A percentile compares a stretch with the other conserved stretches of the same genome.
phyloP scores from a whole-genome alignment of 2,329 filamentous ascomycete genomes.

The Phaeoacremonium minimum region DNA sequence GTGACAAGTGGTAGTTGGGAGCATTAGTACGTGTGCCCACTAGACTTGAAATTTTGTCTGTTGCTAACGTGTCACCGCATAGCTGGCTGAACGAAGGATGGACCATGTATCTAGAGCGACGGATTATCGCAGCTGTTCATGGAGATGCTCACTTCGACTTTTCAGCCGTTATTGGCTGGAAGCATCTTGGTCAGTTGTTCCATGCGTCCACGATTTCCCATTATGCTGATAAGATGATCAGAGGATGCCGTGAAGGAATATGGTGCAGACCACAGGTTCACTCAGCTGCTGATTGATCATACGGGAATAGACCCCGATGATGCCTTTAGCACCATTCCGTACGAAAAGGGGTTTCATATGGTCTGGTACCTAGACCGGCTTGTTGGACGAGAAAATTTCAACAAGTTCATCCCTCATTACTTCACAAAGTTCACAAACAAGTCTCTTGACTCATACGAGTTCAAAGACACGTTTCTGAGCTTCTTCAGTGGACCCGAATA shows the following conservation, averaged over 20 bases:
- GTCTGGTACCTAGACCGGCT: slow-evolving; percentile 86
- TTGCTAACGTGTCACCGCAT: slow-evolving; percentile 6
- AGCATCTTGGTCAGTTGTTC: slow-evolving; percentile 57
- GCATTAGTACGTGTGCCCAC: slow-evolving; percentile 56
- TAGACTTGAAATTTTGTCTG: not conserved
- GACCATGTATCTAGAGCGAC: slow-evolving; percentile 91
- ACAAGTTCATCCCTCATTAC: slow-evolving; percentile 94
- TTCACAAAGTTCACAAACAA: slow-evolving; percentile 81
- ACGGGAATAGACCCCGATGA: slow-evolving; percentile 93
- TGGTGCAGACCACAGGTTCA: slow-evolving; percentile 85
- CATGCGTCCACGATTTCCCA: slow-evolving; percentile 2
- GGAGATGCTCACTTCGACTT: slow-evolving; percentile 87
- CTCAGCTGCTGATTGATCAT: slow-evolving; percentile 82
- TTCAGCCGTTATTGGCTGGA: slow-evolving; percentile 94
- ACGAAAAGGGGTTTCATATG: slow-evolving; percentile 96
- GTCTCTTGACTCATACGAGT: slow-evolving; percentile 90
- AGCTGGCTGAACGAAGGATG: slow-evolving; percentile 76
- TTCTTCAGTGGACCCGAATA: slow-evolving; percentile 73
- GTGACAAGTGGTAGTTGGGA: slow-evolving; percentile 78
- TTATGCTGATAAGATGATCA: no score
- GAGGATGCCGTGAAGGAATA: slow-evolving; percentile 75
- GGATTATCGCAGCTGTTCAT: slow-evolving; percentile 73
- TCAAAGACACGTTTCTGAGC: slow-evolving; percentile 80
- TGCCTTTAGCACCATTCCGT: slow-evolving; percentile 86
- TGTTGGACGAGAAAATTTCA: slow-evolving; percentile 80